Conservation (phyloP, 805 yeast species). For the Pichia manshurica region DNA sequence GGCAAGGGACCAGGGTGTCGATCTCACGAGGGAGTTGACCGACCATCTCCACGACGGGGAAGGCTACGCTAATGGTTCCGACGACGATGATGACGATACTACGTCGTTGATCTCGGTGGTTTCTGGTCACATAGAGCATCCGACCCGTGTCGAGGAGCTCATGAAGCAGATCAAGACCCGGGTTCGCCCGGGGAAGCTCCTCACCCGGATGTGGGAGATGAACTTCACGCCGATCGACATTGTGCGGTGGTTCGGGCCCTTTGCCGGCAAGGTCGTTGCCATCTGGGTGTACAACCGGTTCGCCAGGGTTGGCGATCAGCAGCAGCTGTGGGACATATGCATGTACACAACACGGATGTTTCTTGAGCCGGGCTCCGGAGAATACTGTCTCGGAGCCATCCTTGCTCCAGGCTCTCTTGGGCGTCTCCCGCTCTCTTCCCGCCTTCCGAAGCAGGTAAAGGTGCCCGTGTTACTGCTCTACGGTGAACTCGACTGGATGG, state of each 20-base stretch:
- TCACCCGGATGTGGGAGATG: conserved; percentile 45
- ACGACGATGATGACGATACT: conserved; percentile 4
- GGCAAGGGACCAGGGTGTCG: conserved; percentile 26
- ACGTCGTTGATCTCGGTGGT: conserved; percentile 10
- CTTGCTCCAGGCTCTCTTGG: conserved; percentile 56
- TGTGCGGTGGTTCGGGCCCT: conserved; percentile 47
- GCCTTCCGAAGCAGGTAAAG: conserved; percentile 37
- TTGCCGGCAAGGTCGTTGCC: conserved; percentile 45
- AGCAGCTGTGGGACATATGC: conserved; percentile 40
- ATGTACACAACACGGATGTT: conserved; percentile 49
- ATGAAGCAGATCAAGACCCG: conserved; percentile 27
- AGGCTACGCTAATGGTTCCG: no score
- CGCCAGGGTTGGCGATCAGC: conserved; percentile 23
- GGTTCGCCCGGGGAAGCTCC: conserved; percentile 30
- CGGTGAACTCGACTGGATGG: conserved; percentile 73
- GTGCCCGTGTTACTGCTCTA: conserved; percentile 54
- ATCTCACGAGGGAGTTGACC: conserved; percentile 25
- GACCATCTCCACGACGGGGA: conserved; percentile 6
- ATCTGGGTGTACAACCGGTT: conserved; percentile 51
- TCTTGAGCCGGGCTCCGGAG: conserved; percentile 57
- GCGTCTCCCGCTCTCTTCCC: conserved; percentile 49
- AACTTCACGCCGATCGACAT: conserved; percentile 52
- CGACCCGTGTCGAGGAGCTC: conserved; percentile 2
- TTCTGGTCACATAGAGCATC: conserved; percentile 8
- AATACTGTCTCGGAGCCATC: conserved; percentile 54